Evolutionary conservation across 352 stramenopile genomes (phyloP).

Genomic region (Phytophthora rubi): DNA sequence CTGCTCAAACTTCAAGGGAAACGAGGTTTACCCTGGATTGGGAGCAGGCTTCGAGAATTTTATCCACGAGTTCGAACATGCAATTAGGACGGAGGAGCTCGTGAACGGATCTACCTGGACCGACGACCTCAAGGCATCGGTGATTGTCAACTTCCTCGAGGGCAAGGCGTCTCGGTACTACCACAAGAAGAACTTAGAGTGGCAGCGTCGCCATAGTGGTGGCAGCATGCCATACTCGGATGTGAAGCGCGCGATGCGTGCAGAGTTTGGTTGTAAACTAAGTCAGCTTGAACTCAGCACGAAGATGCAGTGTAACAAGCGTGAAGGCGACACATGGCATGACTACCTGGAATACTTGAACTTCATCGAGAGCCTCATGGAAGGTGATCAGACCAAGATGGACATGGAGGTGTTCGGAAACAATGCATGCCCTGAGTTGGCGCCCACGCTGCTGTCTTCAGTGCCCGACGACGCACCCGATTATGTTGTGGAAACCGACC

Average conservation of each 20-base stretch:
- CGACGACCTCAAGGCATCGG: background rate
- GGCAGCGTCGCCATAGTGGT: background rate
- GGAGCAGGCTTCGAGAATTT: too few relatives aligned
- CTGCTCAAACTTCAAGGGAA: too few relatives aligned
- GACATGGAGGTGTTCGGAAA: background rate
- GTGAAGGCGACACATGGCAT: constrained; percentile 1
- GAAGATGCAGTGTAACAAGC: background rate
- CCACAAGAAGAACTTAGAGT: constrained; percentile 6
- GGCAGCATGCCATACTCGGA: background rate
- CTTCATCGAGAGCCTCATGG: constrained; percentile 6
- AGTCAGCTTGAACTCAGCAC: constrained; percentile 4
- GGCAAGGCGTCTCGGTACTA: constrained; percentile 1
- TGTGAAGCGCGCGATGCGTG: background rate
- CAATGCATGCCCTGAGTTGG: constrained; percentile 7
- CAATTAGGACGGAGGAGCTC: too few relatives aligned
- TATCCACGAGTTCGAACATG: too few relatives aligned
- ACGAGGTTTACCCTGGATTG: too few relatives aligned
- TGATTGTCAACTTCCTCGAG: constrained; percentile 6
- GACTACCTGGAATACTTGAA: constrained; percentile 11
- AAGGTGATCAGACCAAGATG: constrained; percentile 2
- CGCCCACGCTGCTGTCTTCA: background rate
- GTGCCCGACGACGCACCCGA: background rate
- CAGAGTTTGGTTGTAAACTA: constrained; percentile 1
- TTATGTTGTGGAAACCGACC: background rate
- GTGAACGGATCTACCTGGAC: too few relatives aligned